Conservation (phyloP, 2,329 filamentous ascomycete species). For the Trichoderma citrinoviride region DNA sequence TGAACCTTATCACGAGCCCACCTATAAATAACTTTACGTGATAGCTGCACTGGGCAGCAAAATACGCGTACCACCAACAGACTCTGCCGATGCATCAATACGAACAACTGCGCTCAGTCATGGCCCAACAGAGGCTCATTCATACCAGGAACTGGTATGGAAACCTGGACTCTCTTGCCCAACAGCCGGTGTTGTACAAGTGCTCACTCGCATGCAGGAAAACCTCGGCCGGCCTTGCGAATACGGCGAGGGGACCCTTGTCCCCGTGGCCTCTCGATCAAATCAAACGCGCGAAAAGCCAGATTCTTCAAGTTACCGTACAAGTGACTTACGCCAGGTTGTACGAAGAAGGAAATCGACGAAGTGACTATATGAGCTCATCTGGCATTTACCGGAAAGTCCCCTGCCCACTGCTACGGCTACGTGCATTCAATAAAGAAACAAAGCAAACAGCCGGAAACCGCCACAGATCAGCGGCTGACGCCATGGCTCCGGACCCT, state of each 20-base stretch:
- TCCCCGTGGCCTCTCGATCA: neutral
- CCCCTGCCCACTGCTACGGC: neutral
- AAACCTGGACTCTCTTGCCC: too few species aligned
- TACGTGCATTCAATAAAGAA: neutral
- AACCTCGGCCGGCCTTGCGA: neutral
- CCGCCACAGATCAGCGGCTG: constrained; percentile 19
- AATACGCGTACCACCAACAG: neutral
- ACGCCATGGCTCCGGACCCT: constrained; percentile 3
- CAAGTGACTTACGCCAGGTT: too few species aligned
- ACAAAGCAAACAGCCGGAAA: neutral
- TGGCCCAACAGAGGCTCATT: neutral
- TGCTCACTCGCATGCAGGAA: neutral
- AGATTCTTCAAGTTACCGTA: neutral
- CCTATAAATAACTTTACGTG: neutral
- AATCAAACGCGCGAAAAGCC: neutral
- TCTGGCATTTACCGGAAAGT: too few species aligned
- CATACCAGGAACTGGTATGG: too few species aligned
- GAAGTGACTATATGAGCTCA: too few species aligned
- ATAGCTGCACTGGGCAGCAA: too few species aligned
- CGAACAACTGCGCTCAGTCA: neutral
- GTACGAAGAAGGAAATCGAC: too few species aligned
- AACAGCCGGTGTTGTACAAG: neutral
- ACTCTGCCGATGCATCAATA: neutral
- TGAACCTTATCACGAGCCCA: too few species aligned
- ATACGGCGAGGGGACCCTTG: constrained; percentile 14